phyloP scores from a whole-genome alignment of 2,329 filamentous ascomycete species.

The Nemania abortiva region DNA sequence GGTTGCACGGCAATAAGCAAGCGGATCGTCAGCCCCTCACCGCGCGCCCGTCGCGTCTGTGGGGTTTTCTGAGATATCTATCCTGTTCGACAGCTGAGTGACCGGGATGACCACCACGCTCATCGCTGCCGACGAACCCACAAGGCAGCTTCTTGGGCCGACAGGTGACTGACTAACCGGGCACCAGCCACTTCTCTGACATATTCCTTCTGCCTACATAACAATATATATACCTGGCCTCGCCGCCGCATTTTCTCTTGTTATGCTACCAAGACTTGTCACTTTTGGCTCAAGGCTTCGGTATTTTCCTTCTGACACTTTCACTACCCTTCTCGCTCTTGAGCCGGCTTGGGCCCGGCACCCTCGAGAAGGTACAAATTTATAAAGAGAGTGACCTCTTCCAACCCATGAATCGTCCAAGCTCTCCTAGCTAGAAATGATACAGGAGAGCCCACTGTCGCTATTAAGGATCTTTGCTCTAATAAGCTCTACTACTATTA shows the following conservation, averaged over 20 bases:
- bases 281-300: slow-evolving; percentile 42
- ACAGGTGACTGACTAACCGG: slow-evolving; percentile 55
- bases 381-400: slow-evolving; percentile 33
- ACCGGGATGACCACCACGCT: slow-evolving; percentile 49
- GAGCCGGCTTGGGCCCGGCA: slow-evolving; percentile 48
- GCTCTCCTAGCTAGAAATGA: slow-evolving; percentile 37
- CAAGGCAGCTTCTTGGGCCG: slow-evolving; percentile 50
- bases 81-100: slow-evolving; percentile 41
- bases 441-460: slow-evolving; percentile 31
- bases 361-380: slow-evolving; percentile 38
- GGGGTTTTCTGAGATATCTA: slow-evolving; percentile 38
- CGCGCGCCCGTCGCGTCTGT: slow-evolving; percentile 37
- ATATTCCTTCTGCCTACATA: slow-evolving; percentile 46
- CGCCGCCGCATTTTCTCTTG: slow-evolving; percentile 36
- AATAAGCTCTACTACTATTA: slow-evolving; percentile 25
- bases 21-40: slow-evolving; percentile 36
- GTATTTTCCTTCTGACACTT: slow-evolving; percentile 33
- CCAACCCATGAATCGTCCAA: slow-evolving; percentile 29
- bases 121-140: slow-evolving; percentile 43
- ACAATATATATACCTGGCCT: slow-evolving; percentile 45
- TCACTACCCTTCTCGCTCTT: slow-evolving; percentile 36
- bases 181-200: slow-evolving; percentile 38
- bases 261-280: slow-evolving; percentile 42
- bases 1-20: slow-evolving; percentile 31
- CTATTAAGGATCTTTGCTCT: slow-evolving; percentile 26